Evolutionary conservation across 208 protist species (phyloP).

Genomic region (Leishmania tropica): DNA sequence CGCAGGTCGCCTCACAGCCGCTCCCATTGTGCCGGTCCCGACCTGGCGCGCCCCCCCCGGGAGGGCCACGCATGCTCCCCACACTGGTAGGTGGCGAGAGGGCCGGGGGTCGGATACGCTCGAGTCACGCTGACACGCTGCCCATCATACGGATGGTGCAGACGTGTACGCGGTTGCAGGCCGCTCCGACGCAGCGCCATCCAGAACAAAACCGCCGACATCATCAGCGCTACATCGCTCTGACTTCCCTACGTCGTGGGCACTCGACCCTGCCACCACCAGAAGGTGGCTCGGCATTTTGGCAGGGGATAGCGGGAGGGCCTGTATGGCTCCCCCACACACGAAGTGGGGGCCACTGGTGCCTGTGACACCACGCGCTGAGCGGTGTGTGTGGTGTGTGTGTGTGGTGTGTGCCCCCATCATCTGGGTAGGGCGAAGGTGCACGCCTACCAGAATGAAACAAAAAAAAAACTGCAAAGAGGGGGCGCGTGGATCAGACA

Average conservation of each 20-base stretch:
- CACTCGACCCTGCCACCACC: background rate
- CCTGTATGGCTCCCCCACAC: background rate
- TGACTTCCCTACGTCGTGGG: background rate
- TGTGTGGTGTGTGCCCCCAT: too few species aligned
- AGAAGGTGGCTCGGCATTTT: background rate
- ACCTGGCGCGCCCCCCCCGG: background rate
- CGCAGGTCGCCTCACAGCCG: too few species aligned
- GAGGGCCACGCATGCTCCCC: background rate
- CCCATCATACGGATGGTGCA: background rate
- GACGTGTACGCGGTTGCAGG: background rate
- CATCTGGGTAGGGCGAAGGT: too few species aligned
- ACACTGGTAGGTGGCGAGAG: background rate
- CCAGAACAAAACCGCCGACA: background rate
- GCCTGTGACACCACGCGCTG: too few species aligned
- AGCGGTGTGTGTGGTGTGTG: background rate
- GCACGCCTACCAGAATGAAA: too few species aligned
- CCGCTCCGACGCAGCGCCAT: background rate
- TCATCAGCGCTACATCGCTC: background rate
- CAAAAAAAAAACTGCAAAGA: too few species aligned
- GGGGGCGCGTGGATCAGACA: too few species aligned
- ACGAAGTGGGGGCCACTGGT: background rate
- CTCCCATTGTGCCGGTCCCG: background rate
- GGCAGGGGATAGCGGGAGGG: background rate
- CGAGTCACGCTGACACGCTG: background rate
- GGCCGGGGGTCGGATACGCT: background rate